Percentiles rank a stretch among this genome's conserved stretches.
Conservation (phyloP, 495 filamentous ascomycete genomes). For the Podospora didyma region DNA sequence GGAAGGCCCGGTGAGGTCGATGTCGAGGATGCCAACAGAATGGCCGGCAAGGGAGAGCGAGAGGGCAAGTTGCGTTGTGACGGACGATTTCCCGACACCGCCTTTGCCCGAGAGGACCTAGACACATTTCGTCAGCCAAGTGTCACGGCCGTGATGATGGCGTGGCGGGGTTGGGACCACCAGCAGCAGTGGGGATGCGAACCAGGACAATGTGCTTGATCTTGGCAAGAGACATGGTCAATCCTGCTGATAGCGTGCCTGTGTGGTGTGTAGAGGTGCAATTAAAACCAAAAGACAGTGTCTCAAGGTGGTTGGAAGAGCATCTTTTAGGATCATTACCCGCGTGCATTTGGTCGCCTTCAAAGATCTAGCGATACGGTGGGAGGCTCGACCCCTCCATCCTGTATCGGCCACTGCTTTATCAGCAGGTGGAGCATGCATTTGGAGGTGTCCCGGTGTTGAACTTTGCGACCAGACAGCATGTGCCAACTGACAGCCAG, state of each 20-base stretch:
- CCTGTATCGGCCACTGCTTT: constrained; percentile 28
- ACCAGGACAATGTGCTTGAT: constrained; percentile 61
- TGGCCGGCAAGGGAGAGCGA: constrained; percentile 79
- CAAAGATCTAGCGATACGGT: not conserved
- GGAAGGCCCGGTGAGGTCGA: constrained; percentile 93
- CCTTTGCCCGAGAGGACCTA: constrained; percentile 95
- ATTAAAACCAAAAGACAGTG: not conserved
- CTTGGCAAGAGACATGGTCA: constrained; percentile 52
- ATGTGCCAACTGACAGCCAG: too few relatives aligned
- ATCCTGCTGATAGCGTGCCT: not conserved
- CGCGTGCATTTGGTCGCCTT: not conserved
- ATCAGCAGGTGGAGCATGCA: constrained; percentile 23
- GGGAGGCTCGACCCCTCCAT: constrained; percentile 12
- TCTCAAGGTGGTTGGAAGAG: constrained; percentile 10
- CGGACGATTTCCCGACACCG: constrained; percentile 94
- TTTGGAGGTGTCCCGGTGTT: too few relatives aligned
- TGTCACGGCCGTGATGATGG: constrained; percentile 12
- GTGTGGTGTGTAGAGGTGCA: not conserved
- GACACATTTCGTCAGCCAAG: not conserved
- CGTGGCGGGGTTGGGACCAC: constrained; percentile 3
- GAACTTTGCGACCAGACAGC: too few relatives aligned
- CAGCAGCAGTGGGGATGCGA: constrained; percentile 13
- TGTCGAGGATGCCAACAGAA: constrained; percentile 90
- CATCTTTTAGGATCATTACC: constrained; percentile 5
- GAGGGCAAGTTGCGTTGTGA: constrained; percentile 91